Evolutionary conservation across 2,329 filamentous ascomycete species (phyloP).

Genomic region (Cordyceps tenuipes): DNA sequence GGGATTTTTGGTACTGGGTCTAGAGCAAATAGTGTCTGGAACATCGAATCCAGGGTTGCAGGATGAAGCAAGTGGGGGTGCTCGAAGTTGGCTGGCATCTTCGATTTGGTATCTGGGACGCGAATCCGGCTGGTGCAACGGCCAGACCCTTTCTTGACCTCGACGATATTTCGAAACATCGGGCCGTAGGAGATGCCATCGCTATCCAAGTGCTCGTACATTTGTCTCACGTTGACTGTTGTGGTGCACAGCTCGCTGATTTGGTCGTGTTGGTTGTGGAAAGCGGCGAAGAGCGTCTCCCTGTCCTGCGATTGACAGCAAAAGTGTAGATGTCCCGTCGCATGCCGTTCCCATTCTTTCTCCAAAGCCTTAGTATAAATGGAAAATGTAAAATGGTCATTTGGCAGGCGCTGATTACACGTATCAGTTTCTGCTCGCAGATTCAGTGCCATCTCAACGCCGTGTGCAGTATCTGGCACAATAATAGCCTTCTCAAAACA

Average conservation of each 20-base stretch:
- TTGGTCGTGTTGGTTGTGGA: slow-evolving; percentile 17
- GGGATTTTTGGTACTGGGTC: slow-evolving; percentile 41
- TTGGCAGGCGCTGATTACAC: slow-evolving; percentile 15
- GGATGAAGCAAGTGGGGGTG: slow-evolving; percentile 50
- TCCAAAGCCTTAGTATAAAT: slow-evolving; percentile 38
- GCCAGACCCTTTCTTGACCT: slow-evolving; percentile 24
- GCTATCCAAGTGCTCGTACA: slow-evolving; percentile 42
- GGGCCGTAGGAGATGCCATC: slow-evolving; percentile 45
- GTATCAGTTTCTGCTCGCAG: slow-evolving; percentile 24
- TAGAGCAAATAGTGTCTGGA: slow-evolving; percentile 43
- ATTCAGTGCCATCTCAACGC: slow-evolving; percentile 42
- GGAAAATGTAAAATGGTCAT: slow-evolving; percentile 24
- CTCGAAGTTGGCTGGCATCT: slow-evolving; percentile 46
- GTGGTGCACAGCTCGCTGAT: slow-evolving; percentile 24
- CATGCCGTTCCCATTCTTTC: slow-evolving; percentile 35
- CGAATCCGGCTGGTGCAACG: slow-evolving; percentile 30
- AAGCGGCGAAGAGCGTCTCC: slow-evolving; percentile 15
- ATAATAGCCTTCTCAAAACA: slow-evolving; percentile 43
- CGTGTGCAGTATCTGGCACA: slow-evolving; percentile 36
- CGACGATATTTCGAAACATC: slow-evolving; percentile 40
- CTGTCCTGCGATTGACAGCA: slow-evolving; percentile 19
- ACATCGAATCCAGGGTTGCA: slow-evolving; percentile 46
- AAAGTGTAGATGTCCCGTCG: slow-evolving; percentile 26
- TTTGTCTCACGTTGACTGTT: slow-evolving; percentile 32
- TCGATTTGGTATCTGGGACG: slow-evolving; percentile 40